Base-by-base conservation (phyloP, 768 basidiomycete genomes). In the Pholiota conissans region DNA sequence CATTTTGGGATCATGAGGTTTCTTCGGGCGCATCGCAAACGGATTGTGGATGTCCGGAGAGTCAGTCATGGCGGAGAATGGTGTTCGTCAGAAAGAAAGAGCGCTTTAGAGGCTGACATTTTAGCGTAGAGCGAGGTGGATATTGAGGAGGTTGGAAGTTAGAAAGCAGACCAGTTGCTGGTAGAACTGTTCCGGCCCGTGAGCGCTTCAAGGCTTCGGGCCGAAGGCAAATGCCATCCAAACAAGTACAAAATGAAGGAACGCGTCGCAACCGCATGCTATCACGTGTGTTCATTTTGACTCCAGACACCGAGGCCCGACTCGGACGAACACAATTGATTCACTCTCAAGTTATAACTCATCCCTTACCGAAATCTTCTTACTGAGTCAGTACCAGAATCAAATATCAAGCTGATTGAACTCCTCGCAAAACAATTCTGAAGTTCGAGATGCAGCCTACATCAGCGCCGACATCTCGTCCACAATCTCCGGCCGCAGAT, bases 361-460 rank as follows among this genome's bases (percentile, higher is more conserved):
- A 26, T 45, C 10, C 18, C 42, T 22, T 10, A 45, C n/a, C 18
- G n/a, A 1, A 45, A 45, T 7, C 37, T 32, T 32, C 30, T 6
- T 45, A 45, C 18, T 26, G 22, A 45, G 42, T 45, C n/a, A 45
- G 24, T 24, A 5, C 42, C 7, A 45, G 22, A 45, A 39, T 6
- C 14, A n/a, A 39, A n/a, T n/a, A n/a, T n/a, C n/a, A 18, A 16
- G 35, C 49, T 16, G 22, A 11, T 22, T 13, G 24, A 34, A 22
- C 20, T n/a, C 28, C 10, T n/a, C 37, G 9, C 18, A 45, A 37
- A 57, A 77, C 66, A 58, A 86, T n/a, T n/a, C n/a, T n/a, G n/a
- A n/a, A n/a, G n/a, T n/a, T n/a, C n/a, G n/a, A n/a, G n/a, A n/a
- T 87, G 85, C 83, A 86, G 64, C 81, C 85, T 54, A 87, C 87